phyloP scores from a whole-genome alignment of 768 basidiomycete species.

The Mycena pura region DNA sequence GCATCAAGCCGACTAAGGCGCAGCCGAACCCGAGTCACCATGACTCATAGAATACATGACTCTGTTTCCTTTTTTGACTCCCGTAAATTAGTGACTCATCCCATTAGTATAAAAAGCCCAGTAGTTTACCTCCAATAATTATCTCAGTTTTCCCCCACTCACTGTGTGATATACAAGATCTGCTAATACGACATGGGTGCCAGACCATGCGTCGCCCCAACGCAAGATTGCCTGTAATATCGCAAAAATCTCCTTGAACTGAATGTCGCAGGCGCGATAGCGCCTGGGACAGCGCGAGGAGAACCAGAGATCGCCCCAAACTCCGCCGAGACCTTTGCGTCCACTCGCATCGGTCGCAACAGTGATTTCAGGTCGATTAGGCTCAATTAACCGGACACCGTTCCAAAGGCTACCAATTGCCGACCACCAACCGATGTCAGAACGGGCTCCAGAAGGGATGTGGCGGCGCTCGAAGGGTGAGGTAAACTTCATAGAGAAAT shows the following conservation, averaged over 20 bases:
- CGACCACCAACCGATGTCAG: slow-evolving; percentile 41
- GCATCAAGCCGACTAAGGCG: too few species aligned
- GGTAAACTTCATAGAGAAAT: slow-evolving; percentile 36
- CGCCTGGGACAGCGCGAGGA: slow-evolving; percentile 31
- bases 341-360: slow-evolving; percentile 42
- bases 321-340: slow-evolving; percentile 35
- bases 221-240: slow-evolving; percentile 37
- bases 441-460: slow-evolving; percentile 30
- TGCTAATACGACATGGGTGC: too few species aligned
- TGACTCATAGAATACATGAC: too few species aligned
- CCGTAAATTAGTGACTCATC: too few species aligned
- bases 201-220: slow-evolving; percentile 34
- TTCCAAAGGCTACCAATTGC: slow-evolving; percentile 35
- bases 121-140: too few species aligned
- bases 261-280: slow-evolving; percentile 34
- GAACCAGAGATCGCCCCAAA: slow-evolving; percentile 34
- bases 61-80: too few species aligned
- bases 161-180: too few species aligned
- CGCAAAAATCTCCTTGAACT: slow-evolving; percentile 42
- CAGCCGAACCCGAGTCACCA: too few species aligned
- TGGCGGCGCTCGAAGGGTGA: slow-evolving; percentile 28
- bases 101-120: too few species aligned
- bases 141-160: too few species aligned
- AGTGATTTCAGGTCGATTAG: slow-evolving; percentile 5
- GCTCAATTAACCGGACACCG: slow-evolving; percentile 29